Evolutionary conservation across 2,329 filamentous ascomycete genomes (phyloP).

Genomic region (Diatrype stigma): DNA sequence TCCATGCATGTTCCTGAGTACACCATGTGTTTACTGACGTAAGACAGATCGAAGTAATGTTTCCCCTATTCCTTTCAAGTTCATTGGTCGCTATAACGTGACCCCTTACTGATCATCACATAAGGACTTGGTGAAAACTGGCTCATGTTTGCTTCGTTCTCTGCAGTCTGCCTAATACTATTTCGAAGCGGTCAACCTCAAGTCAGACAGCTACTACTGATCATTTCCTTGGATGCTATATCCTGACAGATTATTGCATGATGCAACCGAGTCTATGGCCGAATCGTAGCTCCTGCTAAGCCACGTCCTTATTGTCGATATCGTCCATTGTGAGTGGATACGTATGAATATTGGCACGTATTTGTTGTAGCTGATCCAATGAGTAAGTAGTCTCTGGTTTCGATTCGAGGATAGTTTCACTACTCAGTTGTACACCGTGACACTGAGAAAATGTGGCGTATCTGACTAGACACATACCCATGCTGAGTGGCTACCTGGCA

Average conservation of each 20-base stretch:
- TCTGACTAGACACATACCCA: not conserved
- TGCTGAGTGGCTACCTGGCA: not conserved
- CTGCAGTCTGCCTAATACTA: constrained; percentile 11
- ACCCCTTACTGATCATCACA: not conserved
- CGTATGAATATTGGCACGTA: too few species aligned
- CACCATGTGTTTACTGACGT: constrained; percentile 5
- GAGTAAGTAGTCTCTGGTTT: not conserved
- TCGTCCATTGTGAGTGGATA: too few species aligned
- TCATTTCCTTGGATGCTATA: not conserved
- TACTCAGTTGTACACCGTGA: not conserved
- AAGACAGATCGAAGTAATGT: constrained; percentile 4
- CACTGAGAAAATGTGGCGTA: not conserved
- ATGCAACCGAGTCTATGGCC: too few species aligned
- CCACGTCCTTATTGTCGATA: too few species aligned
- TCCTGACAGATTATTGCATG: not conserved
- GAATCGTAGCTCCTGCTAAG: too few species aligned
- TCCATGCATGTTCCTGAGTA: constrained; percentile 2
- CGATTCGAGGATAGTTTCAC: not conserved
- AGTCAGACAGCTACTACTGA: not conserved
- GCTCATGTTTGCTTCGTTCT: constrained; percentile 9
- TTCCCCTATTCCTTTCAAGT: too few species aligned
- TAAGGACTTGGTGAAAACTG: not conserved
- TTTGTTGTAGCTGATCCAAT: not conserved
- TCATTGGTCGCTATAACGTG: too few species aligned
- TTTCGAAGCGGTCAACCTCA: constrained; percentile 2